Evolutionary conservation across 1,139 yeast genomes (phyloP), one percentile per base, ranked within the genome.

Genomic region (Yamadazyma oceani): DNA sequence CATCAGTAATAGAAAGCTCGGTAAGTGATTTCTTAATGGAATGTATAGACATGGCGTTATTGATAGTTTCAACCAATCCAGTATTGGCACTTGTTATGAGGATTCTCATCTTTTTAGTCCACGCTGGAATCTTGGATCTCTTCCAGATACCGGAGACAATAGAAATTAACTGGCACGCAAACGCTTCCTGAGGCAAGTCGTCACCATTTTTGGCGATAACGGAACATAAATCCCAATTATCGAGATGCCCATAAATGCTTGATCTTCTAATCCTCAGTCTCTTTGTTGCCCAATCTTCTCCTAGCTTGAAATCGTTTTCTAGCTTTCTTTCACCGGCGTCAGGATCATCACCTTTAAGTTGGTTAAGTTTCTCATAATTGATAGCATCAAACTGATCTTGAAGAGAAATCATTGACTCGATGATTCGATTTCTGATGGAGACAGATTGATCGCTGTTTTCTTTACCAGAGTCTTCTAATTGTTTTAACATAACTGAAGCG

Each of bases 151-250:
- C 80, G 0, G 95, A 83, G 61, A 90, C 86, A 31, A 95, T 82
- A 39, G 85, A 82, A 34, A 92, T 90, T 26, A 92, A 60, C 56
- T 92, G 98, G 49, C 97, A 89, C 0, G 98, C 98, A 69, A 92
- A 89, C 0, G 98, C 97, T 57, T 92, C 98, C 57, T 92, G 98
- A 15, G 96, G 86, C 37, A 92, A 62, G 59, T 92, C 98, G 53
- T 86, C 92, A 22, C 98, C 98, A 35, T 96, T 90, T 55, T 92
- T 92, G 7, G 92, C 96, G 55, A 92, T 92, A 3, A 90, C 97
- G 0, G 97, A 89, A 49, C 92, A 88, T 27, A 92, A 60, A 43
- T 92, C 97, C 98, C 98, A 92, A 57, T 88, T 86, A 24, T 82
- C 85, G 21, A 85, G 60, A 55, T 89, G 95, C 0, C 98, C 98